A percentile compares a stretch with the other conserved stretches of the same genome.
These are phyloP conservation scores for Crepidotus variabilis DNA, from an alignment of 768 basidiomycete species.

Conservation along the genomic window DNA sequence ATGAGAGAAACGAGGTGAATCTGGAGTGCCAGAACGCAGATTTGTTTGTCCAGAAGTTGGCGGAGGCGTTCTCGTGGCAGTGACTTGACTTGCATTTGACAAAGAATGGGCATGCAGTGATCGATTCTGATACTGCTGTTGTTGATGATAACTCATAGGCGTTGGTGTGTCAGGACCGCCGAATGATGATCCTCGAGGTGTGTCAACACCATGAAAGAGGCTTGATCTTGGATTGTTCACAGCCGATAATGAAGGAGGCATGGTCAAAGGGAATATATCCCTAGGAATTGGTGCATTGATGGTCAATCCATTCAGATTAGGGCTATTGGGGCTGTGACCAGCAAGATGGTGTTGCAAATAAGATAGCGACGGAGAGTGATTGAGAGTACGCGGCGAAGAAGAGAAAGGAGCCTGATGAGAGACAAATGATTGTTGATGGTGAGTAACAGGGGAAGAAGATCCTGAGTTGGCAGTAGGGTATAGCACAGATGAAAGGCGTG, in stretches of 20 bases:
- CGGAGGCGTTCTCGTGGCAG: constrained; percentile 18
- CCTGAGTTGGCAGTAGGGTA: constrained; percentile 42
- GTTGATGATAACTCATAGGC: constrained; percentile 26
- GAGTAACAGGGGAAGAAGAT: constrained; percentile 24
- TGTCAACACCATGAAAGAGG: constrained; percentile 12
- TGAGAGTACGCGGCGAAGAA: neutral
- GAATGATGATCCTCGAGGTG: constrained; percentile 19
- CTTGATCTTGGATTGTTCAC: constrained; percentile 26
- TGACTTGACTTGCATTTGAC: constrained; percentile 46
- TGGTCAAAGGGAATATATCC: constrained; percentile 40
- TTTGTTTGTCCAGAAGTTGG: neutral
- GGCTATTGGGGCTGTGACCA: constrained; percentile 32
- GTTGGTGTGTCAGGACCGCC: constrained; percentile 41
- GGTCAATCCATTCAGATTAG: constrained; percentile 22
- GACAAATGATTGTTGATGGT: neutral
- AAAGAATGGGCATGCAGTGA: neutral
- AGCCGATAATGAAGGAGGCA: constrained; percentile 35
- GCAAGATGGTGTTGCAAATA: neutral
- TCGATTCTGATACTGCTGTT: constrained; percentile 12
- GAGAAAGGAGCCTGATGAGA: neutral
- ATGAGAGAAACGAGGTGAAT: neutral
- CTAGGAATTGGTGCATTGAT: constrained; percentile 26
- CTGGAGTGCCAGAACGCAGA: neutral
- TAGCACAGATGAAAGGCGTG: constrained; percentile 37
- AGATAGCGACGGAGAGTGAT: neutral